These are phyloP conservation scores for Atkinsonella hypoxylon DNA, from an alignment of 2,329 filamentous ascomycete species.

Conservation along the genomic window DNA sequence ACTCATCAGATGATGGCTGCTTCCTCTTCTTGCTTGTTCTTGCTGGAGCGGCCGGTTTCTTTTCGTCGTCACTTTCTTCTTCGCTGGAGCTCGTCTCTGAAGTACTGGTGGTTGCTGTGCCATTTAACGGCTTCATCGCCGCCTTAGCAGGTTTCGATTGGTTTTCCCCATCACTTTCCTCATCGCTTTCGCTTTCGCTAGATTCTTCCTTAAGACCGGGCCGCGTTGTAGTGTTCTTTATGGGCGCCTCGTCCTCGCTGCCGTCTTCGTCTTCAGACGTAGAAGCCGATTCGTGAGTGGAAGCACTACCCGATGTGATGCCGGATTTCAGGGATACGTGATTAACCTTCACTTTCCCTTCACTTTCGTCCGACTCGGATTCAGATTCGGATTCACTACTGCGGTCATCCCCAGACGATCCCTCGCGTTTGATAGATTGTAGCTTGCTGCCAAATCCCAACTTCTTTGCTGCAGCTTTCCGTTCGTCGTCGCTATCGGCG, in stretches of 20 bases:
- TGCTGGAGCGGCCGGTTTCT: conserved; percentile 1
- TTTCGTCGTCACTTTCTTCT: conserved; percentile 13
- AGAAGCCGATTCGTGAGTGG: conserved; percentile 10
- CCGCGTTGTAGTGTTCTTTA: conserved; percentile 8
- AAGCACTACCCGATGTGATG: conserved; percentile 4
- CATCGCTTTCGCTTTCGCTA: conserved; percentile 16
- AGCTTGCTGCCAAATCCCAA: conserved; percentile 7
- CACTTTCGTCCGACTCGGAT: conserved; percentile 12
- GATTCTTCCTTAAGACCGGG: background rate
- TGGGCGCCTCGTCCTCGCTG: conserved; percentile 7
- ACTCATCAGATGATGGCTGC: conserved; percentile 4
- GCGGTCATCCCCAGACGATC: conserved; percentile 17
- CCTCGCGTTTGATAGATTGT: conserved; percentile 2
- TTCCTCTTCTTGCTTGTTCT: background rate
- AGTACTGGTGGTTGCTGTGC: conserved; percentile 7
- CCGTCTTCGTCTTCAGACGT: conserved; percentile 13
- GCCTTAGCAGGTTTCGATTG: conserved; percentile 10
- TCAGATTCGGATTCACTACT: conserved; percentile 15
- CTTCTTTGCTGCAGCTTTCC: conserved; percentile 16
- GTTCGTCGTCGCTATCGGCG: conserved; percentile 30
- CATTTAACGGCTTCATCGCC: conserved; percentile 10
- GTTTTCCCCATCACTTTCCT: background rate
- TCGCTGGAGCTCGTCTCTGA: conserved; percentile 14
- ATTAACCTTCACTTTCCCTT: conserved; percentile 6
- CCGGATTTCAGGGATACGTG: conserved; percentile 1